These are phyloP conservation scores for Neopestalotiopsis sp. DNA, from an alignment of 2,329 filamentous ascomycete species.

Conservation along the genomic window DNA sequence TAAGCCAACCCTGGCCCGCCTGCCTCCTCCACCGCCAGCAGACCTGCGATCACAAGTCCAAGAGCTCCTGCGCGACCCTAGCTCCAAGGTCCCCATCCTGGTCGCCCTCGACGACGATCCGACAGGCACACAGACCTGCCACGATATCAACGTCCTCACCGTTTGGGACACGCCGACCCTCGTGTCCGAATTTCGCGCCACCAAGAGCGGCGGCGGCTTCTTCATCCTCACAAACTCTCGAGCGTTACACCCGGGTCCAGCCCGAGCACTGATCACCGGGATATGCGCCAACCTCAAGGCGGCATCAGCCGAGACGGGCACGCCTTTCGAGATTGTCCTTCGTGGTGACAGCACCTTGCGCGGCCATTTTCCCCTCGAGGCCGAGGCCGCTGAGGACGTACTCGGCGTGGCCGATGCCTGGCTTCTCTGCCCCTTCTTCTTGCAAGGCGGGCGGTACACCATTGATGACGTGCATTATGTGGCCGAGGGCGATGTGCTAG, in stretches of 20 bases:
- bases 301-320: slow-evolving; percentile 45
- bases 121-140: slow-evolving; percentile 67
- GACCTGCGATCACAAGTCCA: slow-evolving; percentile 17
- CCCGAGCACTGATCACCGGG: slow-evolving; percentile 51
- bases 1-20: slow-evolving; percentile 20
- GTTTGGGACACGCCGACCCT: slow-evolving; percentile 56
- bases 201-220: slow-evolving; percentile 50
- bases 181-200: slow-evolving; percentile 47
- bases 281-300: slow-evolving; percentile 56
- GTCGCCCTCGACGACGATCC: slow-evolving; percentile 60
- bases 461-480: slow-evolving; percentile 65
- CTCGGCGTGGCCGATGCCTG: slow-evolving; percentile 57
- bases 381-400: slow-evolving; percentile 55
- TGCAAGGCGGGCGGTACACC: slow-evolving; percentile 63
- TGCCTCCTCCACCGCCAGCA: slow-evolving; percentile 17
- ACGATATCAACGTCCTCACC: slow-evolving; percentile 60
- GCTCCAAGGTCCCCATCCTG: slow-evolving; percentile 34
- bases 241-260: slow-evolving; percentile 55
- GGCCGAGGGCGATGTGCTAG: slow-evolving; percentile 51
- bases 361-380: slow-evolving; percentile 62
- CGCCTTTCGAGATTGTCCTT: slow-evolving; percentile 59
- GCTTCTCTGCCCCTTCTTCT: slow-evolving; percentile 64
- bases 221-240: slow-evolving; percentile 67
- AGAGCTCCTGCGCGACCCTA: slow-evolving; percentile 15
- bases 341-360: slow-evolving; percentile 62